A percentile compares a stretch with the other conserved stretches of the same genome.
phyloP scores from a whole-genome alignment of 129 eudicot genomes.

The Cynara cardunculus region DNA sequence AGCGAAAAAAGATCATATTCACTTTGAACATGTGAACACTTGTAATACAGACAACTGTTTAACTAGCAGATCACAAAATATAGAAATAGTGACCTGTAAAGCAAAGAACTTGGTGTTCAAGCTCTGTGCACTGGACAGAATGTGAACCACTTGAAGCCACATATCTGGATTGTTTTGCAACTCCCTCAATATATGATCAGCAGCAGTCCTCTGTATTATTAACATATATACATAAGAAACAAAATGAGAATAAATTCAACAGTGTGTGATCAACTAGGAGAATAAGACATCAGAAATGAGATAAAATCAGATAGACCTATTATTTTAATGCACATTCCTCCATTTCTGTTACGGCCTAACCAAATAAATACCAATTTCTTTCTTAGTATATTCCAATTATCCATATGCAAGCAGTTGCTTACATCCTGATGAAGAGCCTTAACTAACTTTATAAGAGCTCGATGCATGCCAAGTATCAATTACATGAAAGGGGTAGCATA shows the following conservation, averaged over 20 bases:
- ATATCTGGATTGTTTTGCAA: constrained; percentile 90
- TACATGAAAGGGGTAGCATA: neutral
- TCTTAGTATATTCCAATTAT: neutral
- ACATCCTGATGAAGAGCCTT: constrained; percentile 1
- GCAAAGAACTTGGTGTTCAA: constrained; percentile 91
- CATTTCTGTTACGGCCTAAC: neutral
- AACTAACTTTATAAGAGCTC: neutral
- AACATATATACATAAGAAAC: constrained; percentile 11
- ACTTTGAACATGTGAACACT: neutral
- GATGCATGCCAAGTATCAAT: neutral
- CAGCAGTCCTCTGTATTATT: constrained; percentile 76
- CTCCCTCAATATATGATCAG: constrained; percentile 86
- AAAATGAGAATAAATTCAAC: neutral
- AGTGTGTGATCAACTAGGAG: constrained; percentile 3
- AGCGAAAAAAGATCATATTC: neutral
- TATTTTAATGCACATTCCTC: neutral
- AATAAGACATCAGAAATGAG: neutral
- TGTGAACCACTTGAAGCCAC: constrained; percentile 99
- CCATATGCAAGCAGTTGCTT: constrained; percentile 9
- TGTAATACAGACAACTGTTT: neutral
- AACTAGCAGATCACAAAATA: neutral
- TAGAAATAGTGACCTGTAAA: constrained; percentile 59
- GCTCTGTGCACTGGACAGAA: constrained; percentile 71
- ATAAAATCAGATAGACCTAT: constrained; percentile 1
- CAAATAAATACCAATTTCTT: neutral